These are phyloP conservation scores for Priceomyces haplophilus DNA, from an alignment of 805 yeast species.

Conservation along the genomic window DNA sequence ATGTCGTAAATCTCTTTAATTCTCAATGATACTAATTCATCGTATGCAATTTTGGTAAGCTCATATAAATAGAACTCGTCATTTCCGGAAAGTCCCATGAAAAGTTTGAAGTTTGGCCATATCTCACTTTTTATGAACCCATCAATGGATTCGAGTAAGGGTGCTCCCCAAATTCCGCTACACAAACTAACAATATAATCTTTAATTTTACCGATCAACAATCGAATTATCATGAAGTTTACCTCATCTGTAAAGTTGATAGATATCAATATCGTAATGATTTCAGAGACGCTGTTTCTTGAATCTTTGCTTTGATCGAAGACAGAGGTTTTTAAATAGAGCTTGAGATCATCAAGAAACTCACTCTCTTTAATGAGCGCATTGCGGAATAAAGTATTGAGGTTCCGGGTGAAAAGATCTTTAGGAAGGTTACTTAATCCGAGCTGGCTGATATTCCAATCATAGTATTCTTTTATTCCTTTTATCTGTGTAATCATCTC, in stretches of 20 bases:
- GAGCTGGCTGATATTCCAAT: slow-evolving; percentile 19
- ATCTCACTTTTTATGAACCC: slow-evolving; percentile 38
- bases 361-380: slow-evolving; percentile 12
- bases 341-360: slow-evolving; percentile 5
- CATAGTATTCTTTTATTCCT: slow-evolving; percentile 21
- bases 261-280: slow-evolving; percentile 15
- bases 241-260: slow-evolving; percentile 21
- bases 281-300: slow-evolving; percentile 13
- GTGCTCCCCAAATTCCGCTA: slow-evolving; percentile 36
- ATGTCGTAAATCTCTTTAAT: slow-evolving; percentile 58
- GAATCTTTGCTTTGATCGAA: not conserved
- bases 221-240: slow-evolving; percentile 29
- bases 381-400: slow-evolving; percentile 26
- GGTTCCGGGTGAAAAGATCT: slow-evolving; percentile 25
- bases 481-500: slow-evolving; percentile 14
- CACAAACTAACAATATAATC: slow-evolving; percentile 27
- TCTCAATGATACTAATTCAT: slow-evolving; percentile 46
- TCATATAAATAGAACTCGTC: slow-evolving; percentile 20
- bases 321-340: slow-evolving; percentile 6
- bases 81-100: slow-evolving; percentile 13
- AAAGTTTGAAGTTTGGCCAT: slow-evolving; percentile 31
- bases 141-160: slow-evolving; percentile 30
- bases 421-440: slow-evolving; percentile 18
- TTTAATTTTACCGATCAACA: slow-evolving; percentile 37
- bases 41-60: slow-evolving; percentile 35